Conservation (phyloP, 495 filamentous ascomycete genomes). For the Penicillium arizonense region DNA sequence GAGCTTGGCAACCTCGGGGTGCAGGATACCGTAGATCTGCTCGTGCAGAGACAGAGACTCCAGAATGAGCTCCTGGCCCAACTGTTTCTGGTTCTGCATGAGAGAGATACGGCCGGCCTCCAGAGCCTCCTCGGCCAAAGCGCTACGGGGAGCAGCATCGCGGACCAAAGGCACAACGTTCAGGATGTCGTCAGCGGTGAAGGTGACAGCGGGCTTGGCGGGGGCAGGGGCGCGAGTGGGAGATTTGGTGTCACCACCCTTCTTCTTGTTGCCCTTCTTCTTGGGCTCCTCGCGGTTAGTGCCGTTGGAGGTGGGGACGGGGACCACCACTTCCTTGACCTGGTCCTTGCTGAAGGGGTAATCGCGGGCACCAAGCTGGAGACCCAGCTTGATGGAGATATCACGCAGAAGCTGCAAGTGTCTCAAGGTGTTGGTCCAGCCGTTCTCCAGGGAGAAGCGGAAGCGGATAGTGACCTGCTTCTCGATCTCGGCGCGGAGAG, state of each 20-base stretch:
- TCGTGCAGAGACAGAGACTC: conserved; percentile 96
- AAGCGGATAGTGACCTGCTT: conserved; percentile 70
- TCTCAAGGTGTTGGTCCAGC: conserved; percentile 64
- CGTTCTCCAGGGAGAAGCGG: conserved; percentile 66
- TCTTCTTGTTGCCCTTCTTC: conserved; percentile 83
- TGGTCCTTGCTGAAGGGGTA: conserved; percentile 65
- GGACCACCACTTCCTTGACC: conserved; percentile 34
- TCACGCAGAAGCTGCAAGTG: conserved; percentile 87
- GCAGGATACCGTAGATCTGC: conserved; percentile 97
- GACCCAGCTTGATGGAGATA: conserved; percentile 81
- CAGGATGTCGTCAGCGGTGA: conserved; percentile 79
- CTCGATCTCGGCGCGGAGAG: conserved; percentile 66
- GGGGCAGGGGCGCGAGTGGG: conserved; percentile 43
- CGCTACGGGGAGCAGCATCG: conserved; percentile 83
- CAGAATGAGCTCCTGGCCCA: conserved; percentile 92
- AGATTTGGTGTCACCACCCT: conserved; percentile 51
- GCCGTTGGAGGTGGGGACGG: conserved; percentile 40
- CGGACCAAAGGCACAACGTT: conserved; percentile 93
- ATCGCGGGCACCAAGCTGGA: conserved; percentile 82
- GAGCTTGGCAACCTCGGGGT: conserved; percentile 92
- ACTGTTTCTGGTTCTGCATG: conserved; percentile 89
- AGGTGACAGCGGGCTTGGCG: conserved; percentile 50
- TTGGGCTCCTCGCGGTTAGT: conserved; percentile 46
- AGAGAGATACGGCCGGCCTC: conserved; percentile 95
- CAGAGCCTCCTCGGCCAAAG: conserved; percentile 90